phyloP scores from a whole-genome alignment of 2,329 filamentous ascomycete genomes.

The Alternaria gaisen region DNA sequence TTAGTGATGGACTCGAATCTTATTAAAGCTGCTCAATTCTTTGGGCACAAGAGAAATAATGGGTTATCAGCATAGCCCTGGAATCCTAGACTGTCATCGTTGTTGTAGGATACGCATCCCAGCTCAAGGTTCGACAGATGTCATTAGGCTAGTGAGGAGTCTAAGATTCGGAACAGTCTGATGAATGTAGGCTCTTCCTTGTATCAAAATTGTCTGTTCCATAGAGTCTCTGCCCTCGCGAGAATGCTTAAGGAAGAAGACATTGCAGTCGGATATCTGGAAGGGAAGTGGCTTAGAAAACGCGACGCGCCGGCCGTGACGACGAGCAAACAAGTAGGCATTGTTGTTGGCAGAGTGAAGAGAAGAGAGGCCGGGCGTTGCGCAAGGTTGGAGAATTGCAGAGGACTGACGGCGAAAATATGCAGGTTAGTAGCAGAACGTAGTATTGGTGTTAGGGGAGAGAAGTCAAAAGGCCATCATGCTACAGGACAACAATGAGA shows the following conservation, averaged over 20 bases:
- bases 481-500: background rate
- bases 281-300: background rate
- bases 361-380: no score
- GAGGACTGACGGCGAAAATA: no score
- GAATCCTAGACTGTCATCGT: no score
- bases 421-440: no score
- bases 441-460: no score
- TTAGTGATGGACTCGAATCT: no score
- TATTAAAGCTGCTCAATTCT: no score
- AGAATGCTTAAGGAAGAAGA: conserved; percentile 6
- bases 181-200: background rate
- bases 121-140: background rate
- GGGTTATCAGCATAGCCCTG: background rate
- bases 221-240: conserved; percentile 3
- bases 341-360: no score
- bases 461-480: background rate
- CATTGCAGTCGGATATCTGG: background rate
- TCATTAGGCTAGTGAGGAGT: background rate
- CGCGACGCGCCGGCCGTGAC: no score
- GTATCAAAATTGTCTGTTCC: background rate
- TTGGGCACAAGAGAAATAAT: background rate
- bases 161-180: background rate
- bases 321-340: no score
- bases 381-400: no score
- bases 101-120: background rate